Conservation (phyloP, 2,329 filamentous ascomycete species). For the Parastagonospora avenae region DNA sequence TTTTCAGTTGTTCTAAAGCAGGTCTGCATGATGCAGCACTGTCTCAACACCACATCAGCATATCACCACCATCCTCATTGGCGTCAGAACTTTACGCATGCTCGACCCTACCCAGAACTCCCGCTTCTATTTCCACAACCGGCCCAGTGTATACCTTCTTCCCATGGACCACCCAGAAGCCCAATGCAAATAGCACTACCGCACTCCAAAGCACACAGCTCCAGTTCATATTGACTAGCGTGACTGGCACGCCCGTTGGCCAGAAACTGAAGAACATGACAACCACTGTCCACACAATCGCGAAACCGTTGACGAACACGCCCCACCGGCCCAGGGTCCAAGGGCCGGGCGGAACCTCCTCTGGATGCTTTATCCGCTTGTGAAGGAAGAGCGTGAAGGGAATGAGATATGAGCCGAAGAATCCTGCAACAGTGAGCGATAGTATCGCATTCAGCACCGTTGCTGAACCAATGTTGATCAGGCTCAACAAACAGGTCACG, state of each 20-base stretch:
- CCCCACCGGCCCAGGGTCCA: slow-evolving; percentile 20
- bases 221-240: slow-evolving; percentile 27
- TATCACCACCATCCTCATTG: too few species aligned
- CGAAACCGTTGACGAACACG: slow-evolving; percentile 14
- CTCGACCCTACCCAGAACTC: neutral
- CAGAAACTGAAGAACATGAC: slow-evolving; percentile 29
- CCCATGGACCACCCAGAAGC: slow-evolving; percentile 22
- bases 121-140: slow-evolving; percentile 14
- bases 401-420: slow-evolving; percentile 25
- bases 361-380: slow-evolving; percentile 11
- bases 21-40: too few species aligned
- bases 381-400: slow-evolving; percentile 17
- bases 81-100: neutral
- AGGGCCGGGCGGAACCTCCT: slow-evolving; percentile 3
- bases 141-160: slow-evolving; percentile 21
- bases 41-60: too few species aligned
- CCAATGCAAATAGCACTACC: slow-evolving; percentile 19
- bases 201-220: slow-evolving; percentile 20
- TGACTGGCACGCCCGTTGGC: slow-evolving; percentile 22
- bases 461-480: slow-evolving; percentile 23
- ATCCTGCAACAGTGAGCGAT: slow-evolving; percentile 19
- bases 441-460: slow-evolving; percentile 27
- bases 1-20: too few species aligned
- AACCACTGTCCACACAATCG: slow-evolving; percentile 17
- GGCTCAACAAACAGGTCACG: slow-evolving; percentile 12